Evolutionary conservation across 331 rosid species (phyloP), one percentile per base, ranked within the genome.

Genomic region (Saraca asoca): DNA sequence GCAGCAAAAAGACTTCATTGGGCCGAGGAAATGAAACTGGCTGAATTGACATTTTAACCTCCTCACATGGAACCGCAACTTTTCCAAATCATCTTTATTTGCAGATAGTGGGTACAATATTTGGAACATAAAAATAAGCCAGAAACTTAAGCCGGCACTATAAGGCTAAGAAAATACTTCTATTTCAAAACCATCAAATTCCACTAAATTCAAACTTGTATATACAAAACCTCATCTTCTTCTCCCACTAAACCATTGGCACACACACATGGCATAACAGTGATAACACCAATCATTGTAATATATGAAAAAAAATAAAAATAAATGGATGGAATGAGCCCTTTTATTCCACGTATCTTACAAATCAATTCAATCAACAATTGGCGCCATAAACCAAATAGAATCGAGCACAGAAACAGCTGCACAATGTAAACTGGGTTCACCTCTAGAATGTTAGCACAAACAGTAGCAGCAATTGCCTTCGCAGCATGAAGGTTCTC

Each of bases 381-480:
- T 79, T 61, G 75, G 71, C 59, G 67, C 70, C 79, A 77, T 14
- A 80, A 41, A 72, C 58, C 58, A 58, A 61, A 63, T 4, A 45
- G 15, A 78, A 66, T 50, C 12, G 71, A 85, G 79, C 63, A 69
- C 67, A 75, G 48, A 78, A 51, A 80, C 76, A 80, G 60, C 66
- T 31, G 45, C 70, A 75, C 72, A 78, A 62, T 44, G 68, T 70
- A 79, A 78, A 85, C 90, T 66, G 71, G 73, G 83, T 85, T 94
- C 97, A 94, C 99, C 99, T 94, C 99, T 37, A 94, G 34, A 75
- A 94, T 90, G 79, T 94, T 83, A 68, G 69, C 54, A 77, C 95
- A 94, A 64, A 91, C 76, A 9, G 90, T 78, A 4, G 79, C 83
- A 0, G 88, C 80, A 10, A 91, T 75, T 2, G 94, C 81, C 79